Conservation (phyloP, 345 rosid species). For the Eucalyptus dawsonii region DNA sequence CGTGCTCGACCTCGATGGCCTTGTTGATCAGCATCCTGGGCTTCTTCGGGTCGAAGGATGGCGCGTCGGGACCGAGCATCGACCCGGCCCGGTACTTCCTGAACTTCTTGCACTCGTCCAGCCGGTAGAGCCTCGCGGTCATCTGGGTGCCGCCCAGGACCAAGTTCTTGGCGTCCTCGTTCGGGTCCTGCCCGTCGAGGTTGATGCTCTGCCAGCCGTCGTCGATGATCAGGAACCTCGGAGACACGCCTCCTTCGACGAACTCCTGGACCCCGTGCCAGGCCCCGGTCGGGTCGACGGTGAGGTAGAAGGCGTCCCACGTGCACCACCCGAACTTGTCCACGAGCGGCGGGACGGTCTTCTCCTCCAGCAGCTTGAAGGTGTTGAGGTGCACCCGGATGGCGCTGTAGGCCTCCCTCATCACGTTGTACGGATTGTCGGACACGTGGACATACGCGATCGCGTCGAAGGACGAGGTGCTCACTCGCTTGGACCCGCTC, state of each 20-base stretch:
- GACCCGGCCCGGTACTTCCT: conserved; percentile 49
- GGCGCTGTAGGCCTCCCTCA: conserved; percentile 69
- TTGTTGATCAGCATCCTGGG: conserved; percentile 67
- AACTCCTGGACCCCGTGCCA: conserved; percentile 78
- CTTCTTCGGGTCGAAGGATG: conserved; percentile 37
- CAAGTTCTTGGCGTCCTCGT: conserved; percentile 39
- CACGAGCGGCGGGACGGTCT: conserved; percentile 31
- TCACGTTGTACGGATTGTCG: conserved; percentile 58
- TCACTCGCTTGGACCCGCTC: conserved; percentile 49
- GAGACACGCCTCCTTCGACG: conserved; percentile 43
- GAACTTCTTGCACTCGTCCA: conserved; percentile 65
- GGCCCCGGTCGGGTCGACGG: conserved; percentile 64
- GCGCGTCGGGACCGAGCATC: conserved; percentile 23
- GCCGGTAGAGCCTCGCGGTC: conserved; percentile 60
- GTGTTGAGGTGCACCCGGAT: conserved; percentile 67
- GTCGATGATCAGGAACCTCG: conserved; percentile 76
- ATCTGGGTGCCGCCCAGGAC: conserved; percentile 87
- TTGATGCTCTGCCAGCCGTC: conserved; percentile 86
- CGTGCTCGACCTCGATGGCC: conserved; percentile 62
- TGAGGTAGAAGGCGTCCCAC: conserved; percentile 88
- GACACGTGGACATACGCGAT: conserved; percentile 70
- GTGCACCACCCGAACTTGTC: conserved; percentile 97
- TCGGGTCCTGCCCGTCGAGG: conserved; percentile 30
- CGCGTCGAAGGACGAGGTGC: conserved; percentile 39
- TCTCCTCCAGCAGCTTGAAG: conserved; percentile 77